Evolutionary conservation across 345 rosid genomes (phyloP), one percentile per base, ranked within the genome.

Genomic region (Salix suchowensis): DNA sequence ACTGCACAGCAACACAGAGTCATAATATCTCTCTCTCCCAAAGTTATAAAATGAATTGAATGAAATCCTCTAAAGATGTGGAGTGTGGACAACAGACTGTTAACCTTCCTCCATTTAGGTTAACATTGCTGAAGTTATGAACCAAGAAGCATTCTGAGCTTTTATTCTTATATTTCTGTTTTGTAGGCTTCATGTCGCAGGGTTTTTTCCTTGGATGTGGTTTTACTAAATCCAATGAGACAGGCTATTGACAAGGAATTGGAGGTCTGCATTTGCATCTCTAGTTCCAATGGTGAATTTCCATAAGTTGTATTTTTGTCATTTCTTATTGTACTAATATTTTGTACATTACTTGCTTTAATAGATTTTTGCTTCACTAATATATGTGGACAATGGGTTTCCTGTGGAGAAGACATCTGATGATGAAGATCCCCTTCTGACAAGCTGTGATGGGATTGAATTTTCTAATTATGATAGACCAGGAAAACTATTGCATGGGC

Each of bases 361-460:
- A n/a, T 32, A 91, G 97, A 88, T 91, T 82, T 74, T 84, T 78
- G 95, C 97, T 79, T 86, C 95, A 75, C 90, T 93, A 50, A 30
- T 89, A 66, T 91, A 94, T 85, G 94, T 92, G 62, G 90, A 94
- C 78, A 87, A 83, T 67, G 85, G 85, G 74, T 81, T 80, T 28
- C 88, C 86, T 34, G 94, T 93, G 64, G 93, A 91, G 91, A 89
- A 88, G 82, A 82, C 83, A 72, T 81, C 64, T 72, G 92, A 90
- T 73, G 89, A 76, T 64, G 94, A 93, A 79, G 86, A 91, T 74
- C 94, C 95, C 4, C 95, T 94, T 79, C 79, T 94, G 85, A 84
- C 86, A 60, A 88, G 88, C 86, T 85, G 68, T 83, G 94, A 94
- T 75, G 98, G 98, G 75, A 79, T 88, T 79, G 97, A 94, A 66